Percentiles rank a stretch among this genome's conserved stretches.
phyloP scores from a whole-genome alignment of 2,329 filamentous ascomycete species.

The Neocucurbitaria cava region DNA sequence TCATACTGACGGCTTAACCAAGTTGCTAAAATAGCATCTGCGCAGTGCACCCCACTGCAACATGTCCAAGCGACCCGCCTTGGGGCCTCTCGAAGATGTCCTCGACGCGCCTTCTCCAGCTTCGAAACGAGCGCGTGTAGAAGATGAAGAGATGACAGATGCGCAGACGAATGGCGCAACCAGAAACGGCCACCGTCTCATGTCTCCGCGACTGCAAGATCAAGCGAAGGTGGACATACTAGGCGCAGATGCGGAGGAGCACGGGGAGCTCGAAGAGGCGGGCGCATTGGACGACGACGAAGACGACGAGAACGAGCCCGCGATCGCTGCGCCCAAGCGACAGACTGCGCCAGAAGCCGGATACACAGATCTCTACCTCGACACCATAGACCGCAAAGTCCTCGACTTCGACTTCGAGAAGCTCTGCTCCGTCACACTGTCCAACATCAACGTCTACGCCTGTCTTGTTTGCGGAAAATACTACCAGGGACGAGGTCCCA shows the following conservation, averaged over 20 bases:
- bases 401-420: slow-evolving; percentile 99
- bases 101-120: slow-evolving; percentile 53
- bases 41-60: not conserved
- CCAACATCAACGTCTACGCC: slow-evolving; percentile 98
- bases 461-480: slow-evolving; percentile 98
- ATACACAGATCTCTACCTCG: slow-evolving; percentile 95
- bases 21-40: not conserved
- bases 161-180: slow-evolving; percentile 28
- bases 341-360: slow-evolving; percentile 83
- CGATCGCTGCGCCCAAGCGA: slow-evolving; percentile 61
- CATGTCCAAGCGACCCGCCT: slow-evolving; percentile 58
- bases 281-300: slow-evolving; percentile 38
- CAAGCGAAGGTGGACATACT: slow-evolving; percentile 40
- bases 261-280: slow-evolving; percentile 45
- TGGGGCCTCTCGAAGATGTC: slow-evolving; percentile 53
- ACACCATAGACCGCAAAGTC: slow-evolving; percentile 91
- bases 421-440: slow-evolving; percentile 92
- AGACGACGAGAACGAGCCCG: slow-evolving; percentile 48
- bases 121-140: slow-evolving; percentile 56
- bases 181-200: slow-evolving; percentile 40
- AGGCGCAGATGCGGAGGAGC: slow-evolving; percentile 45
- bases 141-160: slow-evolving; percentile 50
- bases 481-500: slow-evolving; percentile 90
- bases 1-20: not conserved
- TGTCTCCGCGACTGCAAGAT: slow-evolving; percentile 35